A percentile compares a stretch with the other conserved stretches of the same genome.
phyloP scores from a whole-genome alignment of 345 rosid species.

The Eucalyptus grandis region DNA sequence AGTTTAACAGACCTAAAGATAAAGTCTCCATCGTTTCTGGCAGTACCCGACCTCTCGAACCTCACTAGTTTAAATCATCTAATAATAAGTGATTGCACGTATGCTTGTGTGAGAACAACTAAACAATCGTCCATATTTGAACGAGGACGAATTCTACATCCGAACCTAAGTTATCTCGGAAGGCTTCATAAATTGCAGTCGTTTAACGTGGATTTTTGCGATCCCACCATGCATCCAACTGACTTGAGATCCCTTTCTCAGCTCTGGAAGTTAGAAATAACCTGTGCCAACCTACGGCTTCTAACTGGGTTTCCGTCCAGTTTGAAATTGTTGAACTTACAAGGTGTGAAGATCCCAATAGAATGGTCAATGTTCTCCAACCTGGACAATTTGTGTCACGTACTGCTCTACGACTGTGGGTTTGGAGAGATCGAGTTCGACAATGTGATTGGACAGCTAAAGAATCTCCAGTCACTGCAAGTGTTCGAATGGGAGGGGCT shows the following conservation, averaged over 20 bases:
- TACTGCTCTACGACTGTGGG: rapidly evolving
- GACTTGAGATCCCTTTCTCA: too few relatives aligned
- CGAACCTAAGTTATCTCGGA: background rate
- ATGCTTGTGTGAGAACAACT: too few relatives aligned
- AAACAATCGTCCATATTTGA: too few relatives aligned
- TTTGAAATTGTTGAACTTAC: too few relatives aligned
- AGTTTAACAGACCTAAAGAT: background rate
- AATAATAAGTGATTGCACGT: background rate
- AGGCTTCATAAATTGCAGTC: background rate
- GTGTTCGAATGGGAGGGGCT: background rate
- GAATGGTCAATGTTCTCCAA: too few relatives aligned
- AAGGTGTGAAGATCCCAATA: too few relatives aligned
- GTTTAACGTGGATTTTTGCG: too few relatives aligned
- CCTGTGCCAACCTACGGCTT: too few relatives aligned
- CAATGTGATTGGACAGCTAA: background rate
- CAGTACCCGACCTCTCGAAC: background rate
- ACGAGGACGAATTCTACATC: background rate
- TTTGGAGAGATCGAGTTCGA: background rate
- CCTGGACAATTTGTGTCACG: too few relatives aligned
- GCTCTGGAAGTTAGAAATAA: too few relatives aligned
- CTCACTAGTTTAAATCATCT: background rate
- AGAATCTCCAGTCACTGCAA: background rate
- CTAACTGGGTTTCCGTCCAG: too few relatives aligned
- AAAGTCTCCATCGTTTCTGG: background rate
- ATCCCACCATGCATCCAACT: too few relatives aligned